Base-by-base conservation (phyloP, 2,329 filamentous ascomycete species). In the Harringtonia aguacate region DNA sequence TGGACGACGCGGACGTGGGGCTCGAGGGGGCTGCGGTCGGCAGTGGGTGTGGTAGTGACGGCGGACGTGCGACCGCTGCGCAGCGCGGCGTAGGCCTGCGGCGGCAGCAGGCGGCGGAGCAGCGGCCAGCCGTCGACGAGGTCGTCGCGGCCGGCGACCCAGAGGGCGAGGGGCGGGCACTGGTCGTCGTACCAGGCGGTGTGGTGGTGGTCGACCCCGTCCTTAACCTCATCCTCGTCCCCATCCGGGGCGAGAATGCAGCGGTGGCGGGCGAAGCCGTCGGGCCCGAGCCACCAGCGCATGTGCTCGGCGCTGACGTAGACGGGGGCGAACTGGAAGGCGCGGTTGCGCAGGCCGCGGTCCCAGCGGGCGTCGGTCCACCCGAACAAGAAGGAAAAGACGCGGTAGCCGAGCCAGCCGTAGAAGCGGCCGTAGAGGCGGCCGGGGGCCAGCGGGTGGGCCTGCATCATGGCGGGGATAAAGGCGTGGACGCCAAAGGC, bases 401-500 rank as follows among this genome's bases (percentile, higher is more conserved):
- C 86, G 39, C 79, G 79, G 61, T 95, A 97, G 3, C 87, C 89
- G 53, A 95, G 72, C 55, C 76, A 79, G 8, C 86, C 87, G 55
- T 94, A 95, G 8, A 92, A 52, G 0, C 62, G 65, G 8, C 86
- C 87, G 55, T 94, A 95, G 8, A 92, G 52, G 0, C 62, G 65
- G 0, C 81, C 69, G 0, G 81, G 77, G 3, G 95, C 59, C 4
- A 80, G 50, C 0, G 62, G 60, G 55, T 92, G 87, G 72, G 90
- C 86, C 7, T 72, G 72, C 81, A 94, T 86, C 89, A 95, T 95
- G 51, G 92, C 70, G 0, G 89, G 89, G 37, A 97, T 94, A 59
- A 95, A 95, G 0, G 86, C 79, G 58, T 95, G 89, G 34, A 95
- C 88, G 15, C 90, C 90, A 57, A 95, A 95, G 53, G 94, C 75